Percentiles rank a stretch among this genome's conserved stretches.
Conservation (phyloP, 768 basidiomycete genomes). For the Gloeostereum incarnatum region DNA sequence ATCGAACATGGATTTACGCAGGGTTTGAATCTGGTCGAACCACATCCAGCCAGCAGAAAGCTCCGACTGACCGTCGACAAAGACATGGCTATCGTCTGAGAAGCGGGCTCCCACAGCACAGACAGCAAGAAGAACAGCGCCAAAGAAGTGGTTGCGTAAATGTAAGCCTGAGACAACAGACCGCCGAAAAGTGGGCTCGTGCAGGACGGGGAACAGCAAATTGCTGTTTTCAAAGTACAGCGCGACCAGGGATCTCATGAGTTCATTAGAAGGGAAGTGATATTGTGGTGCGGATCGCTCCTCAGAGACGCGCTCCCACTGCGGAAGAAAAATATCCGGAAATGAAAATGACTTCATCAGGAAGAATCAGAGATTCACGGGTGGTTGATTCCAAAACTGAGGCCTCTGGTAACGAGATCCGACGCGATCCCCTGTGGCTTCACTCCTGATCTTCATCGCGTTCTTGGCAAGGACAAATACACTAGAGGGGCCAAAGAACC, state of each 20-base stretch:
- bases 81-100: slow-evolving; percentile 28
- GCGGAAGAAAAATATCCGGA: not conserved
- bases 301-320: slow-evolving; percentile 11
- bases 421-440: slow-evolving; percentile 16
- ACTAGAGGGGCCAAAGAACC: slow-evolving; percentile 23
- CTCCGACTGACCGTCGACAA: slow-evolving; percentile 16
- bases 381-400: slow-evolving; percentile 14
- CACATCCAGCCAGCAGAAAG: slow-evolving; percentile 33
- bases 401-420: slow-evolving; percentile 5
- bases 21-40: slow-evolving; percentile 38
- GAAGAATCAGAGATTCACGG: slow-evolving; percentile 2
- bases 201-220: slow-evolving; percentile 33
- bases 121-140: slow-evolving; percentile 35
- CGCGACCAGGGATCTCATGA: slow-evolving; percentile 34
- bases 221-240: slow-evolving; percentile 39
- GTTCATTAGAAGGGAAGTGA: slow-evolving; percentile 25
- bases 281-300: slow-evolving; percentile 10
- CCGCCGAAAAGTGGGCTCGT: slow-evolving; percentile 40
- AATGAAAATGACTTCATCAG: not conserved
- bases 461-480: slow-evolving; percentile 18
- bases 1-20: slow-evolving; percentile 35
- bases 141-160: slow-evolving; percentile 28
- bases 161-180: slow-evolving; percentile 28
- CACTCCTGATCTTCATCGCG: slow-evolving; percentile 30
- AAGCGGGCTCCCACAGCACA: slow-evolving; percentile 42